Base-by-base conservation (phyloP, 306 rosid genomes). In the Clitoria ternatea region DNA sequence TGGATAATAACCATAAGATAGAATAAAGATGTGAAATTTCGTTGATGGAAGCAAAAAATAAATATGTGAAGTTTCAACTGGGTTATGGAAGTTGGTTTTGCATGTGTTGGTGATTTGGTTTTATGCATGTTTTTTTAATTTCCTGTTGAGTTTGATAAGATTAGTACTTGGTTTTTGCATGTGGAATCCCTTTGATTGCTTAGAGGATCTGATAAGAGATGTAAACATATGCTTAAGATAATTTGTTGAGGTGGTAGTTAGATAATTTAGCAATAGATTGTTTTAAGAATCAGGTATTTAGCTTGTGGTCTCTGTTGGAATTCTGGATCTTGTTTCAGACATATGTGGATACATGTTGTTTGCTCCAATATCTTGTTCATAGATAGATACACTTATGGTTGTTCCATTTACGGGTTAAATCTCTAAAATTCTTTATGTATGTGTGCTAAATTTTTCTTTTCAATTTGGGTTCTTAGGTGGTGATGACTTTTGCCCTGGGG, bases 401-500 rank as follows among this genome's bases (percentile, higher is more conserved):
- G 29, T 36, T 48, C 7, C 3, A 7, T 23, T 9, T 57, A 1
- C 19, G 57, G 20, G 79, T 72, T 32, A 29, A 59, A 55, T 59
- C 7, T 26, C 7, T 8, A 27, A 26, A 19, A 50, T 18, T 50
- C 4, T 3, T 9, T 20, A 50, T 71, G 20, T 62, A 30, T 54
- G 8, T 42, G 10, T 49, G 48, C 3, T 32, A 9, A 20, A 19
- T 54, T 63, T 76, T 48, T 39, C 7, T 27, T 44, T 73, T 59
- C 0, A 3, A 39, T 76, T 77, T 66, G 61, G 60, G 61, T 60
- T 82, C 19, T 45, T 90, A 95, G 96, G 89, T 43, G 77, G 79
- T 72, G 97, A 82, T 60, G 88, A 85, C 70, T 89, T 91, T 86
- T 87, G 66, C 90, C 79, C 85, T 29, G 84, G 91, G 76, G 96